Percentiles rank a stretch among this genome's conserved stretches.
These are phyloP conservation scores for Pleurotus salmoneostramineus DNA, from an alignment of 768 basidiomycete species.

Conservation along the genomic window DNA sequence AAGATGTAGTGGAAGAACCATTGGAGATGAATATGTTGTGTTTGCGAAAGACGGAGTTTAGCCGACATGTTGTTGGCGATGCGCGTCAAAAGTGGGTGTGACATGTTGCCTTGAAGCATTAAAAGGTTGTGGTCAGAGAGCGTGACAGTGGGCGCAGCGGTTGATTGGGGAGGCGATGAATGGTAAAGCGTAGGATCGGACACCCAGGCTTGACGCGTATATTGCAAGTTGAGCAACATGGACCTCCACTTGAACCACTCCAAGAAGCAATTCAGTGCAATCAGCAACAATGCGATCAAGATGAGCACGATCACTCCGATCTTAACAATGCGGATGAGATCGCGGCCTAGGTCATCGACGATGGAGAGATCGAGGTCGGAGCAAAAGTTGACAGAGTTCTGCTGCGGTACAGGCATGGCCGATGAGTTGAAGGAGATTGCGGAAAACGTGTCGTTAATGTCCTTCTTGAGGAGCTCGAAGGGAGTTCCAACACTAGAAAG, in stretches of 20 bases:
- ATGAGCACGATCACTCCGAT: conserved; percentile 77
- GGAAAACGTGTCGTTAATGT: conserved; percentile 84
- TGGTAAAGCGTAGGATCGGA: conserved; percentile 65
- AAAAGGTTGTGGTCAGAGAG: conserved; percentile 77
- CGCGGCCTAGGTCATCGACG: conserved; percentile 79
- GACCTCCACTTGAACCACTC: conserved; percentile 90
- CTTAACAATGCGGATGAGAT: conserved; percentile 75
- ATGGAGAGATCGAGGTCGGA: conserved; percentile 73
- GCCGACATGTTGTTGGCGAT: conserved; percentile 52
- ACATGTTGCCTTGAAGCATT: conserved; percentile 61
- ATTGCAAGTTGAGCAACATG: conserved; percentile 60
- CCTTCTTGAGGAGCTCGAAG: conserved; percentile 82
- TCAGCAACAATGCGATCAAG: conserved; percentile 64
- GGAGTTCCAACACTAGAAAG: conserved; percentile 71
- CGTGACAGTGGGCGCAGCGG: conserved; percentile 45
- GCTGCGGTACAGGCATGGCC: conserved; percentile 71
- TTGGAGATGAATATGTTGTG: conserved; percentile 64
- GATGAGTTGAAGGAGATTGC: conserved; percentile 70
- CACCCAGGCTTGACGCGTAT: conserved; percentile 74
- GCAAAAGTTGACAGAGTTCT: conserved; percentile 73
- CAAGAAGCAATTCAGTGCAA: conserved; percentile 68
- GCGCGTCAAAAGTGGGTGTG: conserved; percentile 72
- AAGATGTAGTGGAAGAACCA: conserved; percentile 94
- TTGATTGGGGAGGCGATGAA: conserved; percentile 20
- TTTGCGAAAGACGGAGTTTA: conserved; percentile 50